Evolutionary conservation across 805 yeast species (phyloP).

Genomic region (Kodamaea jinghongensis): DNA sequence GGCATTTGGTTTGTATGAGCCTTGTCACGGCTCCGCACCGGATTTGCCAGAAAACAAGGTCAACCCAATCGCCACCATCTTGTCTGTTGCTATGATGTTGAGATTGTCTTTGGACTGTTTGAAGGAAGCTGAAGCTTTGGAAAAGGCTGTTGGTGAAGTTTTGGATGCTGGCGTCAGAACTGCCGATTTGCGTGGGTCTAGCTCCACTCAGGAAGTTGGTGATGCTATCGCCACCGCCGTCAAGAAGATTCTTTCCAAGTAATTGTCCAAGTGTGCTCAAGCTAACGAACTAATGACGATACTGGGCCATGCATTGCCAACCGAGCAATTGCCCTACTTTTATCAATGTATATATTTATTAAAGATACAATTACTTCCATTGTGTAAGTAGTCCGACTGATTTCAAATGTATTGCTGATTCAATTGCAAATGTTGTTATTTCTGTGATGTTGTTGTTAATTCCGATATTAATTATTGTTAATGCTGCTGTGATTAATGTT

Average conservation of each 20-base stretch:
- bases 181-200: conserved; percentile 85
- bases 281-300: too few relatives aligned
- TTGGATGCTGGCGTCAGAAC: conserved; percentile 85
- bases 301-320: too few relatives aligned
- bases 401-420: too few relatives aligned
- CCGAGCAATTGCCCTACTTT: not conserved
- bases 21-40: conserved; percentile 98
- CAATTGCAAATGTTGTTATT: too few relatives aligned
- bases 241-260: conserved; percentile 42
- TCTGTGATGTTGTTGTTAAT: too few relatives aligned
- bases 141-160: conserved; percentile 80
- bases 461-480: too few relatives aligned
- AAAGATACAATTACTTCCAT: too few relatives aligned
- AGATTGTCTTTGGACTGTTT: conserved; percentile 79
- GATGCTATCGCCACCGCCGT: conserved; percentile 85
- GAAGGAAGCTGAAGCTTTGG: conserved; percentile 85
- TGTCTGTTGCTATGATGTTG: conserved; percentile 97
- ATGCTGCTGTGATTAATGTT: too few relatives aligned
- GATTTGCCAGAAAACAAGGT: conserved; percentile 85
- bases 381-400: too few relatives aligned
- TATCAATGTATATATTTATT: too few relatives aligned
- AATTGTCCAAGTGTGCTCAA: conserved; percentile 1
- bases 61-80: conserved; percentile 92
- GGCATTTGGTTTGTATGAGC: conserved; percentile 96
- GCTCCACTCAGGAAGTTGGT: conserved; percentile 86